Conservation (phyloP, 75 land plant genomes). For the Pinus taeda region DNA sequence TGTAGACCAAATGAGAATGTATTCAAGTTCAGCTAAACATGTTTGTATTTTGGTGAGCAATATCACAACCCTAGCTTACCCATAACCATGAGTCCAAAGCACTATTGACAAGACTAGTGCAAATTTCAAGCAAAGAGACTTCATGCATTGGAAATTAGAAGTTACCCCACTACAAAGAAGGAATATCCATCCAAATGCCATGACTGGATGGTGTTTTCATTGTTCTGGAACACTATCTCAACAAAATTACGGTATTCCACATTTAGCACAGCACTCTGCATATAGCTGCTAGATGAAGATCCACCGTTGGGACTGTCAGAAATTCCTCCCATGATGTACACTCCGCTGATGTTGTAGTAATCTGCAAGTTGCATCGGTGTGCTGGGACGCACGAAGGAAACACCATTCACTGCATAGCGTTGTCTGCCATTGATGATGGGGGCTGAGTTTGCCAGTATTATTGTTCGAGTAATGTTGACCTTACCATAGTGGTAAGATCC, state of each 20-base stretch:
- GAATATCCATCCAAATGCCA: conserved; percentile 83
- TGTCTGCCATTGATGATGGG: conserved; percentile 1
- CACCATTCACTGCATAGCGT: conserved; percentile 32
- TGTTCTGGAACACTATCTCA: conserved; percentile 69
- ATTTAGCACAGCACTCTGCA: conserved; percentile 32
- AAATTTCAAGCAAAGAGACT: too few relatives aligned
- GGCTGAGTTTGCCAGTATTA: conserved; percentile 19
- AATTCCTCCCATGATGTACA: conserved; percentile 29
- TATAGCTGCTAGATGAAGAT: conserved; percentile 2
- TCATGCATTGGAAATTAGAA: too few relatives aligned
- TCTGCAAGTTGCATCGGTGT: conserved; percentile 51
- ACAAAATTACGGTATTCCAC: conserved; percentile 45
- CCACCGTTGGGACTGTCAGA: conserved; percentile 15
- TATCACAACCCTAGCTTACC: too few relatives aligned
- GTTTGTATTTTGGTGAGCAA: too few relatives aligned
- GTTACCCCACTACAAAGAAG: conserved; percentile 84
- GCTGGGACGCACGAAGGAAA: conserved; percentile 23
- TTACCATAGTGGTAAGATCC: conserved; percentile 47
- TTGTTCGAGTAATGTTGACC: conserved; percentile 19
- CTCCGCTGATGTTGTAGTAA: conserved; percentile 28
- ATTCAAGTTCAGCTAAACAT: too few relatives aligned
- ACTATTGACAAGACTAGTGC: too few relatives aligned
- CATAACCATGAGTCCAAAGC: too few relatives aligned
- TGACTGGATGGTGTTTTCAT: conserved; percentile 32
- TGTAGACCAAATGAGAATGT: not conserved